Conservation (phyloP, 352 stramenopile genomes). For the Phytophthora pseudosyringae region DNA sequence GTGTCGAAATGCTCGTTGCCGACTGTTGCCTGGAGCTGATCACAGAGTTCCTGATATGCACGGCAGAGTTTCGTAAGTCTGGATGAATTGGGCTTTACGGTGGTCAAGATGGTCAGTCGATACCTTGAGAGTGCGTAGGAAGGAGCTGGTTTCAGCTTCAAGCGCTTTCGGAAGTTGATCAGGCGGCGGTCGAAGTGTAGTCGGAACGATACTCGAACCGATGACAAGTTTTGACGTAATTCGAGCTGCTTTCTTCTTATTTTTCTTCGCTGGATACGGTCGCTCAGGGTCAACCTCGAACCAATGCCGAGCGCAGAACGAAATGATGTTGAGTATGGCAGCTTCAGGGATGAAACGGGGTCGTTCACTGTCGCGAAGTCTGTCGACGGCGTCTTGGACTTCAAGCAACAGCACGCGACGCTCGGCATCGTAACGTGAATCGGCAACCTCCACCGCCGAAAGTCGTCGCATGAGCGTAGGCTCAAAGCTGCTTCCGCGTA, state of each 20-base stretch:
- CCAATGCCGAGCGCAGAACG: conserved; percentile 66
- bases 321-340: conserved; percentile 50
- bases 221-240: conserved; percentile 1
- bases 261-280: conserved; percentile 4
- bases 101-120: too few relatives aligned
- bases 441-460: conserved; percentile 38
- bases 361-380: conserved; percentile 34
- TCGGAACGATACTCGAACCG: conserved; percentile 26
- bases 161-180: conserved; percentile 43
- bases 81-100: not conserved
- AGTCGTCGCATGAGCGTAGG: conserved; percentile 51
- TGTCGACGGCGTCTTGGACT: conserved; percentile 43
- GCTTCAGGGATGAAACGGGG: conserved; percentile 35
- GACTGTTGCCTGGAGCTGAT: conserved; percentile 23
- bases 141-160: conserved; percentile 34
- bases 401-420: conserved; percentile 30
- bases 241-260: conserved; percentile 5
- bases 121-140: conserved; percentile 45
- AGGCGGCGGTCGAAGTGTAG: conserved; percentile 27
- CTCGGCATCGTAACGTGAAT: conserved; percentile 46
- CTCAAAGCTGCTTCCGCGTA: conserved; percentile 40
- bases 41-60: conserved; percentile 31
- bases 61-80: not conserved
- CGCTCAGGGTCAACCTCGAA: conserved; percentile 38
- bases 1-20: conserved; percentile 40